A percentile compares a stretch with the other conserved stretches of the same genome.
Evolutionary conservation across 441 rosid genomes (phyloP).

Genomic region (Biscutella laevigata): DNA sequence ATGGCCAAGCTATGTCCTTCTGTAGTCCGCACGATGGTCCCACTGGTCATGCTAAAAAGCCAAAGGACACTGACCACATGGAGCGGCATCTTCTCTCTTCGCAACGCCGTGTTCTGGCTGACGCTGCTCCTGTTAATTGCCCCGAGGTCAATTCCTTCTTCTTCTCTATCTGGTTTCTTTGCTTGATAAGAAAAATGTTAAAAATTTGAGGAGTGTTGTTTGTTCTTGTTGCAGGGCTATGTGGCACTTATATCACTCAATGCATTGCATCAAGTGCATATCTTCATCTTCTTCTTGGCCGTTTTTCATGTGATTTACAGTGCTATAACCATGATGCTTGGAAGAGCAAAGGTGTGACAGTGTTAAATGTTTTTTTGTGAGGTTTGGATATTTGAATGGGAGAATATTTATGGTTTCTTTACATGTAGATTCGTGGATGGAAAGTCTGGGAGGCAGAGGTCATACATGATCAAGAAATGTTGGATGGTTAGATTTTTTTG

Average conservation of each 20-base stretch:
- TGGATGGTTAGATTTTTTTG: slow-evolving; percentile 36
- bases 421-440: slow-evolving; percentile 75
- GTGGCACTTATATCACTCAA: slow-evolving; percentile 63
- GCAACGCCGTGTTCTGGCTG: slow-evolving; percentile 50
- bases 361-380: not conserved
- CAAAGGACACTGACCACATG: slow-evolving; percentile 10
- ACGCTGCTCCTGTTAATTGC: slow-evolving; percentile 14
- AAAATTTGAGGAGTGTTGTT: not conserved
- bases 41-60: not conserved
- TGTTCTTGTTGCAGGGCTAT: slow-evolving; percentile 29
- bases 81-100: too few relatives aligned
- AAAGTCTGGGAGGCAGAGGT: slow-evolving; percentile 68
- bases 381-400: not conserved
- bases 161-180: too few relatives aligned
- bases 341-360: slow-evolving; percentile 56
- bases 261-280: slow-evolving; percentile 84
- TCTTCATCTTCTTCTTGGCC: slow-evolving; percentile 85
- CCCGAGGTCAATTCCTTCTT: too few relatives aligned
- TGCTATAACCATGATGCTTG: slow-evolving; percentile 75
- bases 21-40: slow-evolving; percentile 41
- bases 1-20: slow-evolving; percentile 69
- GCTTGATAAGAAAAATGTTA: not conserved
- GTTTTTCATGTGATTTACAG: slow-evolving; percentile 81
- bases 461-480: slow-evolving; percentile 29
- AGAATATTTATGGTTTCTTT: not conserved